Evolutionary conservation across 2,329 filamentous ascomycete genomes (phyloP), one percentile per base, ranked within the genome.

Genomic region (Peltaster fructicola): DNA sequence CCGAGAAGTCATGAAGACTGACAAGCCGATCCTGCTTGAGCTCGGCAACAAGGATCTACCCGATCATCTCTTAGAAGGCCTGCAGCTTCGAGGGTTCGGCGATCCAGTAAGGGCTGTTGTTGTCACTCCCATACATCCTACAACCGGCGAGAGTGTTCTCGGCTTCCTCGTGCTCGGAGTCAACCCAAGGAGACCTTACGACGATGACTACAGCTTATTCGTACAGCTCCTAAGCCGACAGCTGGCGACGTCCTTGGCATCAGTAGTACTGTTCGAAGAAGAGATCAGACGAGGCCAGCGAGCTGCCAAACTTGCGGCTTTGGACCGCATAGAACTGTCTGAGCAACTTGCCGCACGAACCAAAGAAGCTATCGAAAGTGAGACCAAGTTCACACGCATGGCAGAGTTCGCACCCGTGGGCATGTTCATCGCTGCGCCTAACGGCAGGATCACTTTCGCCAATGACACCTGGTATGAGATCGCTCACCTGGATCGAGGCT

Each of bases 401-500:
- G 77, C 79, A 3, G 78, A 84, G 42, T 79, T 81, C 34, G 75
- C 77, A 0, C 79, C 79, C 0, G 78, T 84, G 1, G 80, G 79
- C 14, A 74, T 90, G 54, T 85, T 85, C 45, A 84, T 88, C 36
- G 75, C 77, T n/a, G 66, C 81, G 41, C 61, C 66, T 1, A 49
- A 59, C 19, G 79, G 80, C 3, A 56, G 63, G 13, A 77, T 88
- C 38, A 77, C 65, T 7, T 88, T 80, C 44, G 78, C 73, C 44
- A 90, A 90, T 44, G 75, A 84, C 33, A 78, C 75, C 43, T 88
- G 61, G 61, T 65, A 63, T 32, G 58, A 63, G 34, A 77, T 82
- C 16, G 74, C 74, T 0, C 59, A 73, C 16, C 70, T 78, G 27
- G 65, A 68, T 2, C 63, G 65, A 63, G 9, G 56, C 63, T 7